Evolutionary conservation across 2,329 filamentous ascomycete genomes (phyloP).

Genomic region (Fusarium circinatum): DNA sequence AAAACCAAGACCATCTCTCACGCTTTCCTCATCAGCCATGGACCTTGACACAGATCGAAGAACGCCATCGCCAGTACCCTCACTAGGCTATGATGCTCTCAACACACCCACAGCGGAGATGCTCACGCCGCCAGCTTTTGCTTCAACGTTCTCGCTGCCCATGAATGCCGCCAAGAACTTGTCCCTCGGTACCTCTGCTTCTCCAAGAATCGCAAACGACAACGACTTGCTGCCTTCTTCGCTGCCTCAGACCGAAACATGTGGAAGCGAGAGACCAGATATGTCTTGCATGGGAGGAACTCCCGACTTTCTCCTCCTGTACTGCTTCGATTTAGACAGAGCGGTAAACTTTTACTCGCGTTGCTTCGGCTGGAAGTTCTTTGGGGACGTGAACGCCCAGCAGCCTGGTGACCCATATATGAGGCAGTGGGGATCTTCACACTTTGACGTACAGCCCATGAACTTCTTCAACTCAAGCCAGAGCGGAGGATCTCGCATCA

Average conservation of each 20-base stretch:
- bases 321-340: slow-evolving; percentile 38
- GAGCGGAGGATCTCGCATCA: slow-evolving; percentile 16
- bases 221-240: slow-evolving; percentile 19
- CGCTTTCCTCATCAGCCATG: slow-evolving; percentile 33
- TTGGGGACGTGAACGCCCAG: slow-evolving; percentile 37
- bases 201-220: slow-evolving; percentile 4
- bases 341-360: slow-evolving; percentile 38
- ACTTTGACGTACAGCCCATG: slow-evolving; percentile 38
- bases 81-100: slow-evolving; percentile 29
- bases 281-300: slow-evolving; percentile 22
- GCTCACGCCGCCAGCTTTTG: slow-evolving; percentile 29
- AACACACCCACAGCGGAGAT: slow-evolving; percentile 31
- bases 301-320: slow-evolving; percentile 39
- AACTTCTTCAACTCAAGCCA: slow-evolving; percentile 39
- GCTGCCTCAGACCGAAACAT: slow-evolving; percentile 16
- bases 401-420: slow-evolving; percentile 19
- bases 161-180: slow-evolving; percentile 14
- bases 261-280: slow-evolving; percentile 10
- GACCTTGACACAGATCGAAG: slow-evolving; percentile 29
- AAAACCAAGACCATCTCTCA: slow-evolving; percentile 15
- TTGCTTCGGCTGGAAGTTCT: slow-evolving; percentile 41
- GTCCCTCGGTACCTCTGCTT: slow-evolving; percentile 2
- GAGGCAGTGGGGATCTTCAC: slow-evolving; percentile 38
- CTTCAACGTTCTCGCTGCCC: slow-evolving; percentile 23
- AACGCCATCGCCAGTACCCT: slow-evolving; percentile 33